Conservation (phyloP, 176 grass and related monocot species). For the Saccharum spontaneum region DNA sequence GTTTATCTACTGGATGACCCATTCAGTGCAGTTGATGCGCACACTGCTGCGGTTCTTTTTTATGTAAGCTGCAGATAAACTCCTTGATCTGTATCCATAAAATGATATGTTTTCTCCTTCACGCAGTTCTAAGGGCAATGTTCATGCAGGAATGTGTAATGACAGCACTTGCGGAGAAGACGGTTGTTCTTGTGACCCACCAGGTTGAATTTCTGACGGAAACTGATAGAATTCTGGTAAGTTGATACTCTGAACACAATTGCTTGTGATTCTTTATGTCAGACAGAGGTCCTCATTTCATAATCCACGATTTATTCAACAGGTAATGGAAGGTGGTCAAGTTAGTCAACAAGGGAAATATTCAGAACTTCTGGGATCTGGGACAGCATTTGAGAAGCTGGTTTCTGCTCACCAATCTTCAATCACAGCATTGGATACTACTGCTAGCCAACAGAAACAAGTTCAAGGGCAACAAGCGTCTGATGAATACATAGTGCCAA, state of each 20-base stretch:
- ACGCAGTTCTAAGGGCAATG: neutral
- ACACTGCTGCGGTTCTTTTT: slow-evolving; percentile 81
- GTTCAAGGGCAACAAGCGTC: slow-evolving; percentile 15
- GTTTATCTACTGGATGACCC: slow-evolving; percentile 87
- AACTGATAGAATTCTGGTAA: slow-evolving; percentile 75
- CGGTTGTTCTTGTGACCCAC: slow-evolving; percentile 89
- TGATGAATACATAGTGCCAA: slow-evolving; percentile 20
- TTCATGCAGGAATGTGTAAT: slow-evolving; percentile 88
- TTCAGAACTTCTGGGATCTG: slow-evolving; percentile 58
- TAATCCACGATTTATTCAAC: neutral
- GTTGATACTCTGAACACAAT: neutral
- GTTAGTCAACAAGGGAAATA: slow-evolving; percentile 78
- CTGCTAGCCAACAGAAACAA: slow-evolving; percentile 35
- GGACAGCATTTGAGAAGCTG: slow-evolving; percentile 79
- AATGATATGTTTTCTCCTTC: neutral
- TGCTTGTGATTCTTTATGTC: neutral
- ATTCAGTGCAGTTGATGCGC: slow-evolving; percentile 90
- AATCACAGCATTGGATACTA: slow-evolving; percentile 58
- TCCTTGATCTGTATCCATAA: neutral
- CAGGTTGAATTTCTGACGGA: slow-evolving; percentile 86
- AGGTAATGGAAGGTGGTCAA: slow-evolving; percentile 81
- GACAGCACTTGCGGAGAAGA: slow-evolving; percentile 81
- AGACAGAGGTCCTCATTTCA: neutral
- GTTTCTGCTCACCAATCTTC: slow-evolving; percentile 80
- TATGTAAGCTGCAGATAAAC: slow-evolving; percentile 55